phyloP scores from a whole-genome alignment of 2,329 filamentous ascomycete genomes.

The Phialophora expanda region DNA sequence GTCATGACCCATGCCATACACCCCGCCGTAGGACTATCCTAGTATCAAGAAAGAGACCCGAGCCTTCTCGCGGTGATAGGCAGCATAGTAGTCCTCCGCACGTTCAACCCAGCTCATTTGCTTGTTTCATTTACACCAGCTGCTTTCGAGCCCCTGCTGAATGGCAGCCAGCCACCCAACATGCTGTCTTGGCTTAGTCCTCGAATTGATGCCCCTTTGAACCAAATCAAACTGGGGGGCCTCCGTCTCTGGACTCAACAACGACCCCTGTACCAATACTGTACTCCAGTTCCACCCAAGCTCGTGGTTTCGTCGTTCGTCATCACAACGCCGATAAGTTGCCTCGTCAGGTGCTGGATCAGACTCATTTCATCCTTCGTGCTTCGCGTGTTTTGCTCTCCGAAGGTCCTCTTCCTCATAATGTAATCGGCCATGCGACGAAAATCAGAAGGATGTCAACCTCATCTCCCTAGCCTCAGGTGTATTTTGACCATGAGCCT shows the following conservation, averaged over 20 bases:
- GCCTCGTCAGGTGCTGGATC: background rate
- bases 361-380: background rate
- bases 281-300: background rate
- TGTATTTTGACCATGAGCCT: background rate
- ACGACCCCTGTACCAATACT: background rate
- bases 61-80: background rate
- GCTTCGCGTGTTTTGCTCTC: background rate
- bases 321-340: background rate
- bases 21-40: slow-evolving; percentile 1
- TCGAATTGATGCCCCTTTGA: background rate
- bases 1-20: background rate
- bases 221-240: background rate
- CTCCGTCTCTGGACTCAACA: background rate
- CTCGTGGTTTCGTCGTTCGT: background rate
- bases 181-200: background rate
- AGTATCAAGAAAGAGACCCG: slow-evolving; percentile 4
- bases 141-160: background rate
- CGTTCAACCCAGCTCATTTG: background rate
- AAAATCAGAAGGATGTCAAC: background rate
- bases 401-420: background rate
- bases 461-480: background rate
- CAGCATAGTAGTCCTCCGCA: background rate
- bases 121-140: background rate
- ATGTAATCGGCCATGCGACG: background rate
- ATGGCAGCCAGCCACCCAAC: background rate